Percentiles rank a stretch among this genome's conserved stretches.
phyloP scores from a whole-genome alignment of 345 rosid genomes.

The Orychophragmus violaceus region DNA sequence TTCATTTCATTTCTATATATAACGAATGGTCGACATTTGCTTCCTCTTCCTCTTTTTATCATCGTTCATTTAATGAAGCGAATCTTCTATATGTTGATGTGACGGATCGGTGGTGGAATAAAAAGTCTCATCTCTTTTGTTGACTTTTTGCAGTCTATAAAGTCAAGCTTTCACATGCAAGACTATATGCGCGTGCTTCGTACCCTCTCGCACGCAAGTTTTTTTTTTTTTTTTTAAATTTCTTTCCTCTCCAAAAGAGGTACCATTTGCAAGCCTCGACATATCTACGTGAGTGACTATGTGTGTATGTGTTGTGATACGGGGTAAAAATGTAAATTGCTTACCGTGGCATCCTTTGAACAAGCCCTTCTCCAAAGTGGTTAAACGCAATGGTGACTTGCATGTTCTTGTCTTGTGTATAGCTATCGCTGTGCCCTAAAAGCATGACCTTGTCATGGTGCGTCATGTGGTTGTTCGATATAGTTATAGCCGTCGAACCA shows the following conservation, averaged over 20 bases:
- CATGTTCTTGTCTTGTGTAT: slow-evolving; percentile 61
- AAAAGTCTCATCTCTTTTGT: slow-evolving; percentile 13
- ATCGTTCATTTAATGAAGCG: not conserved
- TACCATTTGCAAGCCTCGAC: too few species aligned
- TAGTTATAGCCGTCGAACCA: slow-evolving; percentile 74
- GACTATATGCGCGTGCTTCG: slow-evolving; percentile 11
- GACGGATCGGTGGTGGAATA: not conserved
- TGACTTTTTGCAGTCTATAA: slow-evolving; percentile 9
- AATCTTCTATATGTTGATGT: not conserved
- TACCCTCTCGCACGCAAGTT: not conserved
- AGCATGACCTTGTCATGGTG: slow-evolving; percentile 87
- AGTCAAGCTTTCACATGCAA: slow-evolving; percentile 20
- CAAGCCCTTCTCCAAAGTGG: slow-evolving; percentile 80
- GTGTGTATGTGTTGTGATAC: not conserved
- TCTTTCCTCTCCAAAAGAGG: too few species aligned
- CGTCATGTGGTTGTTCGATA: slow-evolving; percentile 75
- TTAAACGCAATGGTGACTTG: slow-evolving; percentile 78
- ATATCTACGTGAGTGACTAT: not conserved
- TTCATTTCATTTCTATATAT: not conserved
- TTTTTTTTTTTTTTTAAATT: too few species aligned
- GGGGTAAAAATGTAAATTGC: not conserved
- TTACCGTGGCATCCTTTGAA: slow-evolving; percentile 87
- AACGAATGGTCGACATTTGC: not conserved
- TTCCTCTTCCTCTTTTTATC: not conserved
- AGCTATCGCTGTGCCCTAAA: slow-evolving; percentile 63